Percentiles rank a stretch among this genome's conserved stretches.
These are phyloP conservation scores for Melaleuca quinquenervia DNA, from an alignment of 345 rosid species.

Conservation along the genomic window DNA sequence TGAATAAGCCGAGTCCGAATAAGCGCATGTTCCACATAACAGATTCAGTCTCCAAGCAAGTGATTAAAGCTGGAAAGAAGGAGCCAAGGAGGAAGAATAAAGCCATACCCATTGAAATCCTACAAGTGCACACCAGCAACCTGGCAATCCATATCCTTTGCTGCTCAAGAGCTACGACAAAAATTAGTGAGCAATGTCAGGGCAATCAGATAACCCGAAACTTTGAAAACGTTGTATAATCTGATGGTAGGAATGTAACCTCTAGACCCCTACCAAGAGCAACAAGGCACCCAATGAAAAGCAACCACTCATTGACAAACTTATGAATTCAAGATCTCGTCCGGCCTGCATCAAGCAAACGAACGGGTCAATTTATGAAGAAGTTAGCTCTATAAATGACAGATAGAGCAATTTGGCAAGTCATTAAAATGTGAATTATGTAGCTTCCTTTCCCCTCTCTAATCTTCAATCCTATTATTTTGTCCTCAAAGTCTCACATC, in stretches of 20 bases:
- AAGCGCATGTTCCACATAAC: not conserved
- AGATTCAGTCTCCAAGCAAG: not conserved
- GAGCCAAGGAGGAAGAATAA: not conserved
- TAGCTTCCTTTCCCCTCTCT: not conserved
- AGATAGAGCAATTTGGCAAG: not conserved
- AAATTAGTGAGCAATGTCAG: not conserved
- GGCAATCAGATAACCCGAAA: not conserved
- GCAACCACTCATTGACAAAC: slow-evolving; percentile 68
- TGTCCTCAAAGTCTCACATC: not conserved
- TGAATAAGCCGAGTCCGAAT: not conserved
- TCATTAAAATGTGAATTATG: not conserved
- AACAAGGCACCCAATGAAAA: slow-evolving; percentile 36
- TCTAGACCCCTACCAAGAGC: slow-evolving; percentile 33
- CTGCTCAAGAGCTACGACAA: slow-evolving; percentile 21
- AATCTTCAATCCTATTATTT: not conserved
- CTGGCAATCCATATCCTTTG: slow-evolving; percentile 33
- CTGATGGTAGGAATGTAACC: not conserved
- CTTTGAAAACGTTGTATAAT: not conserved
- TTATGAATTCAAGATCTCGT: slow-evolving; percentile 64
- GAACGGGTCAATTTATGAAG: not conserved
- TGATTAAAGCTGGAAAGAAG: not conserved
- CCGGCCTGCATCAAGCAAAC: slow-evolving; percentile 44
- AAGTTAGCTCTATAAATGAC: not conserved
- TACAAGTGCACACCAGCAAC: slow-evolving; percentile 39
- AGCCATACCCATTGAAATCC: slow-evolving; percentile 48